Percentiles rank a stretch among this genome's conserved stretches.
Conservation (phyloP, 306 rosid species). For the Biancaea sappan region DNA sequence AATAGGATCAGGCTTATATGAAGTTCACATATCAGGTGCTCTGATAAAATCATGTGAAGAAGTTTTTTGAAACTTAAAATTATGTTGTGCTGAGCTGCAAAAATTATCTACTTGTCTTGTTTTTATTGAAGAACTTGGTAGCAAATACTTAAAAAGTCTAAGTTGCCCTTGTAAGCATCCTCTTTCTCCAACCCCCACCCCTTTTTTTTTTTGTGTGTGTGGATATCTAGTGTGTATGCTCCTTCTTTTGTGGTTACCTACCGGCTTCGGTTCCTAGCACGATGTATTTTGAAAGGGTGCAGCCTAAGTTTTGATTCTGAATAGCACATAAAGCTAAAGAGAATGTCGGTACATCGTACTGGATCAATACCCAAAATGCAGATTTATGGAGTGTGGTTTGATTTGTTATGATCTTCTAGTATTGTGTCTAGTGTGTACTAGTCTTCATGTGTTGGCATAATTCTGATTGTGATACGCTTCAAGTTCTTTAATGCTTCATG, state of each 20-base stretch:
- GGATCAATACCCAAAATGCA: not conserved
- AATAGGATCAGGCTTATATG: too few relatives aligned
- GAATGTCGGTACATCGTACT: not conserved
- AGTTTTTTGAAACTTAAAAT: too few relatives aligned
- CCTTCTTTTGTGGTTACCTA: not conserved
- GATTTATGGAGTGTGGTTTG: not conserved
- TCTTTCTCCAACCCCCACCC: not conserved
- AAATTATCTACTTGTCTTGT: too few relatives aligned
- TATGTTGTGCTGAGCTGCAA: too few relatives aligned
- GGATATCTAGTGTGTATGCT: not conserved
- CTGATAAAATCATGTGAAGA: too few relatives aligned
- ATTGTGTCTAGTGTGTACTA: not conserved
- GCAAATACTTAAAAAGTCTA: too few relatives aligned
- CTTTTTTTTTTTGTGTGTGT: slow-evolving; percentile 2
- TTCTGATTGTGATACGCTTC: not conserved
- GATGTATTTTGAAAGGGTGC: not conserved
- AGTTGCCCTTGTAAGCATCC: too few relatives aligned
- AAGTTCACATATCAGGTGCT: too few relatives aligned
- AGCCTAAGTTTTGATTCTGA: too few relatives aligned
- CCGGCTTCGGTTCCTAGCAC: not conserved
- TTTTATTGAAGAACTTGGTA: too few relatives aligned
- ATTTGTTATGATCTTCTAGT: not conserved
- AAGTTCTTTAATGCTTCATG: not conserved
- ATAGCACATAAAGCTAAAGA: not conserved
- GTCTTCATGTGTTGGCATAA: not conserved